Evolutionary conservation across 805 yeast species (phyloP).

Genomic region (Scheffersomyces amazonensis): DNA sequence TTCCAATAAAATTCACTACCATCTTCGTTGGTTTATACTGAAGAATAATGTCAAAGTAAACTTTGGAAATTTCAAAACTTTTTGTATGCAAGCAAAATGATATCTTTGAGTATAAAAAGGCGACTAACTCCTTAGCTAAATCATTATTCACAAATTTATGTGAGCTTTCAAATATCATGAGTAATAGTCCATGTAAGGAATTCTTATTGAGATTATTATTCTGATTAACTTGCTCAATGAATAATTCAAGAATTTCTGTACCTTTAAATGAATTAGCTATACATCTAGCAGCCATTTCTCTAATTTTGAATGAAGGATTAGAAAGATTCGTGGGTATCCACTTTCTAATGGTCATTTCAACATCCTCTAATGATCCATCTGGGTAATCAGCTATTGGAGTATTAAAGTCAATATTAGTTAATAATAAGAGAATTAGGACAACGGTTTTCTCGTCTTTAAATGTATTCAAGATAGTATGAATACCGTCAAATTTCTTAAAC

Average conservation of each 20-base stretch:
- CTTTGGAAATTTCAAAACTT: neutral
- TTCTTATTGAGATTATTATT: no score
- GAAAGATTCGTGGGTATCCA: constrained; percentile 34
- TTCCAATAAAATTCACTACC: no score
- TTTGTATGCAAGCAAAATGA: no score
- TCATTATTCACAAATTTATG: no score
- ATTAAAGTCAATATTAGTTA: constrained; percentile 60
- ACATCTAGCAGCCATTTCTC: constrained; percentile 83
- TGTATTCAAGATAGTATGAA: constrained; percentile 41
- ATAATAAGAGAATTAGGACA: constrained; percentile 72
- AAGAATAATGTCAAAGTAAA: neutral
- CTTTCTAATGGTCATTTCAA: neutral
- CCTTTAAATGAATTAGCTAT: constrained; percentile 35
- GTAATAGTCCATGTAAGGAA: constrained; percentile 52
- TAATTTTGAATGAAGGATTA: constrained; percentile 70
- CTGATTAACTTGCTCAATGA: neutral
- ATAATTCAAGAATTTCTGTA: constrained; percentile 15
- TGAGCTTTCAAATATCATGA: constrained; percentile 38
- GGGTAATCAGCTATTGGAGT: no score
- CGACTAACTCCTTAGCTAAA: no score
- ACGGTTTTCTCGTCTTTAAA: constrained; percentile 51
- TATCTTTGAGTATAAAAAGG: no score
- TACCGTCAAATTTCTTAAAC: constrained; percentile 59
- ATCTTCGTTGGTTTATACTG: no score
- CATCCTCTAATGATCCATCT: neutral